Evolutionary conservation across 768 basidiomycete species (phyloP), one percentile per base, ranked within the genome.

Genomic region (Hypsizygus marmoreus): DNA sequence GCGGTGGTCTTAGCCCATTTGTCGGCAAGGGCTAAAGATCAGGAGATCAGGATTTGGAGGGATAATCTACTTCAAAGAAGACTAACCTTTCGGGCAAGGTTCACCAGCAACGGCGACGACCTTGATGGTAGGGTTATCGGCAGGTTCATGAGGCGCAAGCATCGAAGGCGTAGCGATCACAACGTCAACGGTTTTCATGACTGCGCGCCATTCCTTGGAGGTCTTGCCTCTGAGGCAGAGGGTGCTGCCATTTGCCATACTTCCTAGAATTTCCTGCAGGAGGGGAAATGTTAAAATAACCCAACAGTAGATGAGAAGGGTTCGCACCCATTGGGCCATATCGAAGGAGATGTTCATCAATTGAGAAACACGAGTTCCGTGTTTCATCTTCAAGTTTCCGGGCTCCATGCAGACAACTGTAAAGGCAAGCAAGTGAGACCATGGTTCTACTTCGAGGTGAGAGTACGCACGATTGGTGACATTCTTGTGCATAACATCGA

Each of bases 321-420:
- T 20, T 25, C 22, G 2, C 46, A 66, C 78, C 81, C 81, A 84
- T n/a, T 77, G 79, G 30, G 77, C 78, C 78, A 84, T 81, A 52
- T 82, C 81, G 54, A 82, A 84, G 2, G 80, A 75, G 31, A 84
- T 74, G 52, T 82, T 81, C 65, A 82, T 71, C 20, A 82, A 60
- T 56, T 84, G 81, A 5, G 79, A 72, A n/a, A 82, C 78, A 12
- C 76, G 70, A 22, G 71, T 51, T 10, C 81, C 79, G 2, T 76
- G 77, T 22, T 57, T 43, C 76, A 84, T 81, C 34, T 73, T 73
- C 14, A 81, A 65, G 52, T 78, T 80, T 20, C 80, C 81, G n/a
- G 80, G 81, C 17, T 64, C 53, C 40, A 66, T 55, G 42, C 64
- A 67, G 5, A 71, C 51, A 17, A 71, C 69, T 71, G 23, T 12